phyloP scores from a whole-genome alignment of 176 grass and related monocot species.

The Paspalum vaginatum region DNA sequence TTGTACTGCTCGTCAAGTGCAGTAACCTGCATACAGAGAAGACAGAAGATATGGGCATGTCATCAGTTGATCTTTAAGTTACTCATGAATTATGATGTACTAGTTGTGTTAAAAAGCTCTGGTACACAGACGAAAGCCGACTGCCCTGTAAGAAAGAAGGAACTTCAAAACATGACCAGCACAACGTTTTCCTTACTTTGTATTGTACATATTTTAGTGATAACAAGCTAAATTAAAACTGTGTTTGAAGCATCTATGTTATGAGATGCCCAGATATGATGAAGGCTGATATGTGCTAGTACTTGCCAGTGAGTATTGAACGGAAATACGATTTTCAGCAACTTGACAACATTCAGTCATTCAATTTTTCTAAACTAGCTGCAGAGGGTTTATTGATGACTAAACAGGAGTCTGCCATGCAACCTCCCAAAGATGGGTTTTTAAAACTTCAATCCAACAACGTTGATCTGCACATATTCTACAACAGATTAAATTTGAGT shows the following conservation, averaged over 20 bases:
- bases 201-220: background rate
- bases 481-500: background rate
- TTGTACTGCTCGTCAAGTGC: constrained; percentile 79
- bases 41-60: background rate
- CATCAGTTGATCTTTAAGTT: background rate
- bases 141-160: too few species aligned
- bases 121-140: background rate
- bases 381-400: background rate
- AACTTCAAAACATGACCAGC: too few species aligned
- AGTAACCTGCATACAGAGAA: constrained; percentile 48
- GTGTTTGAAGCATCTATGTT: background rate
- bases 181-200: too few species aligned
- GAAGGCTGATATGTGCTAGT: background rate
- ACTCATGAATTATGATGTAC: background rate
- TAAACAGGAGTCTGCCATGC: background rate
- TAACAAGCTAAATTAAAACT: too few species aligned
- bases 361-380: background rate
- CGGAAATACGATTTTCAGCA: background rate
- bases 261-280: background rate
- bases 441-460: background rate
- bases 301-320: background rate
- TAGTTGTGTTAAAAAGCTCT: constrained; percentile 1
- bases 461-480: background rate
- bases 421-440: background rate
- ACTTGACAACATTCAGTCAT: background rate